phyloP scores from a whole-genome alignment of 192 early-diverging fungal species.

The Mortierella alpina region DNA sequence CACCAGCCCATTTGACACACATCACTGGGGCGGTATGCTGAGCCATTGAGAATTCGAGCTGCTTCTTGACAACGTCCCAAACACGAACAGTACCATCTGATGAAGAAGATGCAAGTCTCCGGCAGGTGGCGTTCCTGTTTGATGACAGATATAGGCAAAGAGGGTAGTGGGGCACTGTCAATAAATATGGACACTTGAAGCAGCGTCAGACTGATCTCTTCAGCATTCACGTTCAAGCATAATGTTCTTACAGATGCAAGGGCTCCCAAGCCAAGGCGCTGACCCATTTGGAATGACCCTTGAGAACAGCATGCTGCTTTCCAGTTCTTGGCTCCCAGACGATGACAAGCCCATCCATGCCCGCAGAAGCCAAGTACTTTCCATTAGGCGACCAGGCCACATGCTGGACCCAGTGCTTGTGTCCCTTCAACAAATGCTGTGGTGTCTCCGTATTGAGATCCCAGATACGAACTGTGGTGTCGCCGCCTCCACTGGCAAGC shows the following conservation, averaged over 20 bases:
- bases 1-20: constrained; percentile 96
- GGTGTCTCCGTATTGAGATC: constrained; percentile 98
- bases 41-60: constrained; percentile 79
- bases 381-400: constrained; percentile 96
- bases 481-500: constrained; percentile 95
- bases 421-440: constrained; percentile 69
- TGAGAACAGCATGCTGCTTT: constrained; percentile 71
- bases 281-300: constrained; percentile 90
- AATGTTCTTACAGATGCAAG: constrained; percentile 72
- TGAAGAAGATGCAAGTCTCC: constrained; percentile 89
- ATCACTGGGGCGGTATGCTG: constrained; percentile 95
- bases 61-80: constrained; percentile 89
- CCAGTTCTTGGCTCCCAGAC: constrained; percentile 93
- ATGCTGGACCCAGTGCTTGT: constrained; percentile 92
- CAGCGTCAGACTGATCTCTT: too few species aligned
- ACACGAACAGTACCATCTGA: constrained; percentile 93
- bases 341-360: constrained; percentile 91
- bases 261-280: constrained; percentile 96
- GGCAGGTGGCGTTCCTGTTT: constrained; percentile 76
- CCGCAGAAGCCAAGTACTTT: constrained; percentile 84
- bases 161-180: neutral
- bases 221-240: neutral
- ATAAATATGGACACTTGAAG: neutral
- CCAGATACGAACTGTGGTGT: constrained; percentile 96
- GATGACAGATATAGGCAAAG: neutral